Conservation (phyloP, 352 stramenopile species). For the Globisporangium parvum region DNA sequence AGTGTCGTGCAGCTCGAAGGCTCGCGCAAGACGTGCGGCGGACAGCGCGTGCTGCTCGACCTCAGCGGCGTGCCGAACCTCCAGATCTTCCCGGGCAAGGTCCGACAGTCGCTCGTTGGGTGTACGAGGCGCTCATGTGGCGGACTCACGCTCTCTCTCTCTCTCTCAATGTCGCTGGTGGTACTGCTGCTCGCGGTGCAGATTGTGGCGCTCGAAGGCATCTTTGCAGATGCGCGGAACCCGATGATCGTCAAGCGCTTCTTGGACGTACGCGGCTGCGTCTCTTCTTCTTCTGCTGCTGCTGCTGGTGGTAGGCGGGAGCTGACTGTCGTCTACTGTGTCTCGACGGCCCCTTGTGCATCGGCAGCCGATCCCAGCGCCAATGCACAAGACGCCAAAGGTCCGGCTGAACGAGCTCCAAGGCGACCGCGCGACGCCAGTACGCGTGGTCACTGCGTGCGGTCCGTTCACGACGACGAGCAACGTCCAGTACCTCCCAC, state of each 20-base stretch:
- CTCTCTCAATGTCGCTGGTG: background rate
- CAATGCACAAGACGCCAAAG: slow-evolving; percentile 39
- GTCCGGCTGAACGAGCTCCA: slow-evolving; percentile 43
- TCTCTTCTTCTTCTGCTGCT: background rate
- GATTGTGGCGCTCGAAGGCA: slow-evolving; percentile 77
- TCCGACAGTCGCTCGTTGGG: slow-evolving; percentile 14
- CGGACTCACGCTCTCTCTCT: background rate
- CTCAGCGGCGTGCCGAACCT: slow-evolving; percentile 62
- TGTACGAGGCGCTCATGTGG: background rate
- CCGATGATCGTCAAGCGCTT: slow-evolving; percentile 76
- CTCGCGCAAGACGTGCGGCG: slow-evolving; percentile 73
- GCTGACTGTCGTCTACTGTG: background rate
- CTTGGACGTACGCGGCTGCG: slow-evolving; percentile 40
- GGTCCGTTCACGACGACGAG: slow-evolving; percentile 94
- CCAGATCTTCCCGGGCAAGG: slow-evolving; percentile 81
- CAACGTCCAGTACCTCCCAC: slow-evolving; percentile 93
- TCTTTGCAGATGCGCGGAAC: slow-evolving; percentile 62
- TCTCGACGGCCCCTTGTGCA: background rate
- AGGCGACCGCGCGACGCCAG: slow-evolving; percentile 26
- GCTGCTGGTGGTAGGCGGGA: background rate
- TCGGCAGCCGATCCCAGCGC: slow-evolving; percentile 48
- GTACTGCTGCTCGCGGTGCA: slow-evolving; percentile 20
- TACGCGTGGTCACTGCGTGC: slow-evolving; percentile 87
- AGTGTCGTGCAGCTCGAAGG: slow-evolving; percentile 81
- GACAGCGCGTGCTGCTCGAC: slow-evolving; percentile 73